phyloP scores from a whole-genome alignment of 495 filamentous ascomycete species.

The Daldinia bambusicola region DNA sequence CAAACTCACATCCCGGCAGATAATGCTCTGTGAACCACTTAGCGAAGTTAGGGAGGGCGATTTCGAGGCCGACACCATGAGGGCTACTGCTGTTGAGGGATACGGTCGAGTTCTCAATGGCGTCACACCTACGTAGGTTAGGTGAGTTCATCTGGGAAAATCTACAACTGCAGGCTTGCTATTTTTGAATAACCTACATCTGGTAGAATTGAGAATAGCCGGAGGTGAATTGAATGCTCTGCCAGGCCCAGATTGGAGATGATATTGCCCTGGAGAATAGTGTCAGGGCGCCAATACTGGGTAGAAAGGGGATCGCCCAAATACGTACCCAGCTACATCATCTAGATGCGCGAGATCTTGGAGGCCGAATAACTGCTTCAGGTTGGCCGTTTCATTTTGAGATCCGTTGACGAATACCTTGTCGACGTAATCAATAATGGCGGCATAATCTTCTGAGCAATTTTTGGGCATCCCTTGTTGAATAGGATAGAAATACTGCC shows the following conservation, averaged over 20 bases:
- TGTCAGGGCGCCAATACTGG: constrained; percentile 22
- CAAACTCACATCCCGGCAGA: constrained; percentile 61
- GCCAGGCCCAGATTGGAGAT: constrained; percentile 69
- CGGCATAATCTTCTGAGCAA: constrained; percentile 65
- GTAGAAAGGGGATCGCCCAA: not conserved
- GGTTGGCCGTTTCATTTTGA: constrained; percentile 50
- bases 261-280: constrained; percentile 55
- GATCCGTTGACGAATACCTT: constrained; percentile 53
- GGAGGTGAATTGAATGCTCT: constrained; percentile 60
- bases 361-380: constrained; percentile 68
- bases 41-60: constrained; percentile 65
- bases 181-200: constrained; percentile 52
- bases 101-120: constrained; percentile 47
- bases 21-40: constrained; percentile 60
- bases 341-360: constrained; percentile 61
- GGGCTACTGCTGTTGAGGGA: constrained; percentile 49
- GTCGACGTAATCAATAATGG: constrained; percentile 68
- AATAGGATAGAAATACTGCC: constrained; percentile 69
- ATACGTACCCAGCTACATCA: constrained; percentile 64
- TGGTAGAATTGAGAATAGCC: constrained; percentile 62
- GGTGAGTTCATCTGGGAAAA: not conserved
- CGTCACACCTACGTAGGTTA: constrained; percentile 45
- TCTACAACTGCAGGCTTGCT: not conserved
- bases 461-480: constrained; percentile 69
- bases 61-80: constrained; percentile 64